Evolutionary conservation across 345 rosid genomes (phyloP), one percentile per base, ranked within the genome.

Genomic region (Camelina sativa): DNA sequence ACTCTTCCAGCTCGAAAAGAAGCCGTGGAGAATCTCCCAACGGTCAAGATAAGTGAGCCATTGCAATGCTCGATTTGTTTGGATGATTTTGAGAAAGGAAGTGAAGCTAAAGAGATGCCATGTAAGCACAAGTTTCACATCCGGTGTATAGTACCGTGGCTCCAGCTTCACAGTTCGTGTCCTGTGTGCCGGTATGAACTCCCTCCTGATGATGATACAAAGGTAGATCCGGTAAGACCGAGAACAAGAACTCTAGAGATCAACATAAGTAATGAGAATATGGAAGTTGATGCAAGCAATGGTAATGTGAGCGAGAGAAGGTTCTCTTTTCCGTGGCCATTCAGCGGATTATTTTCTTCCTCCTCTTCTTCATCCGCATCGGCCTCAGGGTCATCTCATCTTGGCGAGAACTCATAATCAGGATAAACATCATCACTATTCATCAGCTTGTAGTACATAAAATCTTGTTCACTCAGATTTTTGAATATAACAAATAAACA

Each of bases 1-100:
- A 86, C 93, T 72, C 96, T 88, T 15, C 93, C 98, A 0, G 91
- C 98, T 9, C 81, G 81, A 34, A 93, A 89, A 75, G 96, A 91
- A 62, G 93, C 86, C 0, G 76, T 91, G 35, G 93, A 91, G 41
- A 87, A 85, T 43, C 67, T 93, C 83, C 92, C 97, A 1, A 80
- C 74, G 38, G 93, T 87, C 52, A 76, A 67, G 61, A 55, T 89
- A 30, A 28, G 79, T 74, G 92, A 91, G 81, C 55, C 61, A 15
- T 19, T 84, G 76, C 96, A 82, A 4, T 76, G 79, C 35, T 60
- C 79, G 0, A 23, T 76, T 69, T 76, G 79, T 76, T 62, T 76
- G 75, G 79, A 76, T 62, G 79, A 76, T 53, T 82, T 92, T 47
- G 82, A 78, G 34, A 71, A 84, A 47, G 97, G 90, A 66, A 67